phyloP scores from a whole-genome alignment of 345 rosid species.

The Chamaenerion angustifolium region DNA sequence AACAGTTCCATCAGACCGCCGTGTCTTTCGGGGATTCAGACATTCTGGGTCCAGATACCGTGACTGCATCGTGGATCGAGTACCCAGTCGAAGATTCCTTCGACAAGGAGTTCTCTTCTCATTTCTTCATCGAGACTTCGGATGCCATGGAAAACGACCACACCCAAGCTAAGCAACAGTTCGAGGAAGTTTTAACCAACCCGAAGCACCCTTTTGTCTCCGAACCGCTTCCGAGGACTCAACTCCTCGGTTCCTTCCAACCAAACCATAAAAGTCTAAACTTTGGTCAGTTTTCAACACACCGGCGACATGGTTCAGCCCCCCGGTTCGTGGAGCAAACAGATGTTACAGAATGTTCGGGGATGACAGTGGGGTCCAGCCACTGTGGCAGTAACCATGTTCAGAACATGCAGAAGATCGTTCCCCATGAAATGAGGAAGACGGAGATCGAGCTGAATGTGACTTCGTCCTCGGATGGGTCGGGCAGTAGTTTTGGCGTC shows the following conservation, averaged over 20 bases:
- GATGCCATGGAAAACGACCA: constrained; percentile 11
- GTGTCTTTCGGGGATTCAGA: constrained; percentile 18
- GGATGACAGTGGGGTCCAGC: constrained; percentile 49
- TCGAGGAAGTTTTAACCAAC: background rate
- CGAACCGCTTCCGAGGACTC: constrained; percentile 34
- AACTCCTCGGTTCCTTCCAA: constrained; percentile 11
- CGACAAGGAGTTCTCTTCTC: constrained; percentile 42
- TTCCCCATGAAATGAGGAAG: constrained; percentile 19
- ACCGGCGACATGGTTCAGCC: constrained; percentile 8
- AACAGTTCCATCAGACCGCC: constrained; percentile 7
- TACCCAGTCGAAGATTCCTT: constrained; percentile 40
- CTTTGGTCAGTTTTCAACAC: constrained; percentile 11
- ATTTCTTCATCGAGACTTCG: constrained; percentile 27
- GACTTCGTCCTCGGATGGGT: constrained; percentile 54
- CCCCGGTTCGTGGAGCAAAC: constrained; percentile 7
- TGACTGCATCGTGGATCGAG: constrained; percentile 53
- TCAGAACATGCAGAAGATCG: constrained; percentile 7
- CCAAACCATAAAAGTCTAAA: constrained; percentile 15
- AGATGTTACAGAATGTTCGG: constrained; percentile 28
- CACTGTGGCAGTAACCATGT: constrained; percentile 46
- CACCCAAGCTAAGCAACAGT: no score
- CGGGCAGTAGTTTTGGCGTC: constrained; percentile 46
- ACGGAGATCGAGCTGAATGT: constrained; percentile 29
- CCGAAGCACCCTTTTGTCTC: constrained; percentile 10
- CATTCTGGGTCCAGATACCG: constrained; percentile 38